Evolutionary conservation across 352 stramenopile species (phyloP).

Genomic region (Plasmopara muralis): DNA sequence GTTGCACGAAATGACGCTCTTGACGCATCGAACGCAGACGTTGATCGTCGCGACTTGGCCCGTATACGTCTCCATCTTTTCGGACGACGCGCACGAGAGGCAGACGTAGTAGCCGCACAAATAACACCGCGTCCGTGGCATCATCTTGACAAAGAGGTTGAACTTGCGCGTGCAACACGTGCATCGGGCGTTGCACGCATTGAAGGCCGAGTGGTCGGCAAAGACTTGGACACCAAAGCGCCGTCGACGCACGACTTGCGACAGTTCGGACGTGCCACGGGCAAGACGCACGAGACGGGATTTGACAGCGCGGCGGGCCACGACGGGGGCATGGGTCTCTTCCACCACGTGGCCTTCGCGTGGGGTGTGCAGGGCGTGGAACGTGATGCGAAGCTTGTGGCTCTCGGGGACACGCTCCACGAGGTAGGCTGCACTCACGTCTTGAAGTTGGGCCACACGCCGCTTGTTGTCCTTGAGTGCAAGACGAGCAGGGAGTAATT

Average conservation of each 20-base stretch:
- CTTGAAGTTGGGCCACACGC: slow-evolving; percentile 33
- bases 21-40: slow-evolving; percentile 20
- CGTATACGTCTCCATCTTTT: slow-evolving; percentile 30
- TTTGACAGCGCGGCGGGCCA: slow-evolving; percentile 4
- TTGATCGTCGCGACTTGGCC: slow-evolving; percentile 19
- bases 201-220: slow-evolving; percentile 23
- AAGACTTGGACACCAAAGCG: slow-evolving; percentile 26
- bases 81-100: slow-evolving; percentile 12
- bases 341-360: background rate
- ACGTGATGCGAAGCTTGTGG: slow-evolving; percentile 27
- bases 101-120: slow-evolving; percentile 30
- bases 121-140: slow-evolving; percentile 19
- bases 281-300: slow-evolving; percentile 20
- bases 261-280: slow-evolving; percentile 15
- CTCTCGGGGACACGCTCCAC: slow-evolving; percentile 23
- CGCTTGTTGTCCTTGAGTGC: slow-evolving; percentile 7
- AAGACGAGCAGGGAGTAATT: slow-evolving; percentile 9
- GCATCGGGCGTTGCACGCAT: slow-evolving; percentile 22
- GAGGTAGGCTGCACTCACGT: slow-evolving; percentile 24
- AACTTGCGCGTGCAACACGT: slow-evolving; percentile 28
- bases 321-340: background rate
- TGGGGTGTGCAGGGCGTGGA: slow-evolving; percentile 25
- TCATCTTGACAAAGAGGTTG: slow-evolving; percentile 2
- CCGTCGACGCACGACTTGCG: slow-evolving; percentile 22
- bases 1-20: slow-evolving; percentile 19